Evolutionary conservation across 805 yeast species (phyloP).

Genomic region (Candida nonsorbophila): DNA sequence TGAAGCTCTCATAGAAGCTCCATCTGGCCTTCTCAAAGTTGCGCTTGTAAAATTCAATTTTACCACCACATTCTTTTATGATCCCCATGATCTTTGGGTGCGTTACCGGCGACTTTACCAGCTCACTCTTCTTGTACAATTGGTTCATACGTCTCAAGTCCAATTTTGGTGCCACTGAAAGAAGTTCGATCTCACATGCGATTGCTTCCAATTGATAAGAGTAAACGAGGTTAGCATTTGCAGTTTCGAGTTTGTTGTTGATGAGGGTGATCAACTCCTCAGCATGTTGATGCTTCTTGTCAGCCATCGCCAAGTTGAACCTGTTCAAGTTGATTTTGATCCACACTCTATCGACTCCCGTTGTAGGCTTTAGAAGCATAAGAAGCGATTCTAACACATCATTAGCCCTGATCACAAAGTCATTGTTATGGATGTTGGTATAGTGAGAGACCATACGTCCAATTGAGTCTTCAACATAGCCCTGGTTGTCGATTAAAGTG

Average conservation of each 20-base stretch:
- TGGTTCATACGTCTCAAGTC: conserved; percentile 36
- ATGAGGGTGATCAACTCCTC: conserved; percentile 28
- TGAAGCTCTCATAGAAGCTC: conserved; percentile 52
- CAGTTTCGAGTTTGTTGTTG: conserved; percentile 29
- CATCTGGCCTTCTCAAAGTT: conserved; percentile 57
- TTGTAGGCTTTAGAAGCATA: conserved; percentile 11
- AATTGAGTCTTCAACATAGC: conserved; percentile 35
- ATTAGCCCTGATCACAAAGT: conserved; percentile 25
- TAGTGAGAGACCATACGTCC: conserved; percentile 30
- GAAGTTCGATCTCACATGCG: conserved; percentile 59
- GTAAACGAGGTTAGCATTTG: conserved; percentile 41
- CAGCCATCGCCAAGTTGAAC: conserved; percentile 30
- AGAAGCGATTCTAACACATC: conserved; percentile 21
- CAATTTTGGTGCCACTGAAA: conserved; percentile 30
- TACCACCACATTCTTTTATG: conserved; percentile 74
- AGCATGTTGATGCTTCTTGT: too few species aligned
- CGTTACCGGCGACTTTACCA: conserved; percentile 57
- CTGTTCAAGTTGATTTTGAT: conserved; percentile 44
- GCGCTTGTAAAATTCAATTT: conserved; percentile 54
- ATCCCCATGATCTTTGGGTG: conserved; percentile 73
- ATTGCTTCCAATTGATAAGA: conserved; percentile 56
- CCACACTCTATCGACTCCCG: conserved; percentile 36
- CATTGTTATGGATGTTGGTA: conserved; percentile 19
- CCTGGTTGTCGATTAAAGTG: conserved; percentile 17
- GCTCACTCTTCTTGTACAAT: conserved; percentile 40